Base-by-base conservation (phyloP, 805 yeast genomes). In the Yarrowia keelungensis region DNA sequence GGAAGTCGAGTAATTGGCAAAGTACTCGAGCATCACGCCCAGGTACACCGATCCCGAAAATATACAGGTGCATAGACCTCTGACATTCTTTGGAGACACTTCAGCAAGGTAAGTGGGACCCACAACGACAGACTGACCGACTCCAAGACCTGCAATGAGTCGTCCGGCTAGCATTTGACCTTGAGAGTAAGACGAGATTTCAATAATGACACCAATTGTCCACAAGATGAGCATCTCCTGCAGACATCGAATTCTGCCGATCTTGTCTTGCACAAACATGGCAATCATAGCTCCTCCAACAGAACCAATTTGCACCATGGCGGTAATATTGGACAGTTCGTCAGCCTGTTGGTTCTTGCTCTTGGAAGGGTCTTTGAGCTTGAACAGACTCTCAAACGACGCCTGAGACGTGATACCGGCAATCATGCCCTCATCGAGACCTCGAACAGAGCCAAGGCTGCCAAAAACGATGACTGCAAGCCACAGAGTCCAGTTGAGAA, bases 401-500 rank as follows among this genome's bases (percentile, higher is more conserved):
- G 51, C 11, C 16, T 47, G 51, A 7, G 51, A 47, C 3, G 51
- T 47, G 51, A 47, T 47, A 1, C 51, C 51, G 36, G 51, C 12
- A 26, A 47, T 47, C 51, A 47, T 26, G 16, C 51, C 51, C 26
- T 47, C 51, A 11, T 47, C 51, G 36, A 47, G 51, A 1, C 51
- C 51, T 26, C 51, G 16, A 15, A 47, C 51, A 12, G 51, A 47
- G 5, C 51, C 51, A 36, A 47, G 51, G 9, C 51, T 47, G 12
- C 51, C 51, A 15, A 47, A 47, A 14, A 47, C 51, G 11, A 47
- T 47, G 9, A 47, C 51, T 1, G 36, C 51, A 2, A 47, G 51
- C 51, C 51, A 47, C 36, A 47, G 36, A 47, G 51, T 47, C 51
- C 51, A 47, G 36, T 47, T 47, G 51, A 47, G 51, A 14, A 47